Evolutionary conservation across 306 rosid species (phyloP).

Genomic region (Cicer judaicum): DNA sequence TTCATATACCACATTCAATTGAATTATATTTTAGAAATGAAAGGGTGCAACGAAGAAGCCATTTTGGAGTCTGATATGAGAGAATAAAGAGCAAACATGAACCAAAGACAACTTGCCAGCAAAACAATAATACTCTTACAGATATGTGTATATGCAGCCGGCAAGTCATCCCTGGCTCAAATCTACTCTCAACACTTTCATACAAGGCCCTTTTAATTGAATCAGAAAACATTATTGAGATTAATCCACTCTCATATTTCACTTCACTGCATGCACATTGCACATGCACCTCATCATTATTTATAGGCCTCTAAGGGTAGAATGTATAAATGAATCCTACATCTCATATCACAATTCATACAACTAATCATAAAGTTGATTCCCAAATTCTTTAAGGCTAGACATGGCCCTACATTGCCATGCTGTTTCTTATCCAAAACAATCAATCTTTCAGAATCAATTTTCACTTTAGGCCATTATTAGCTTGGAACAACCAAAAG

Average conservation of each 20-base stretch:
- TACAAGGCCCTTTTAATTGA: slow-evolving; percentile 28
- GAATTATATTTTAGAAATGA: neutral
- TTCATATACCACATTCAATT: neutral
- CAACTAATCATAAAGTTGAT: slow-evolving; percentile 24
- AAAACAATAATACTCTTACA: neutral
- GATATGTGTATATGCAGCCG: slow-evolving; percentile 12
- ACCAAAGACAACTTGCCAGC: slow-evolving; percentile 40
- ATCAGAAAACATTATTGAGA: neutral
- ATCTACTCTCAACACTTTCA: slow-evolving; percentile 40
- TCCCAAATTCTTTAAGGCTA: slow-evolving; percentile 27
- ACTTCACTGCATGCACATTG: neutral
- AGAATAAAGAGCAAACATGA: slow-evolving; percentile 43
- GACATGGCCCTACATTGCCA: slow-evolving; percentile 24
- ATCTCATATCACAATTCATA: neutral
- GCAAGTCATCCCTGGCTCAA: slow-evolving; percentile 51
- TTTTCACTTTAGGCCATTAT: slow-evolving; percentile 2
- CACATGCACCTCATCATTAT: slow-evolving; percentile 7
- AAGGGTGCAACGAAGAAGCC: neutral
- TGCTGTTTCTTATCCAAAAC: slow-evolving; percentile 31
- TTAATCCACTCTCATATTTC: slow-evolving; percentile 2
- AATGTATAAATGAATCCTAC: neutral
- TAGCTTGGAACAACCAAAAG: slow-evolving; percentile 14
- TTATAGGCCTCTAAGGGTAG: slow-evolving; percentile 38
- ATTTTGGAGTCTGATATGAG: slow-evolving; percentile 45
- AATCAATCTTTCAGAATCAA: slow-evolving; percentile 28